A percentile compares a stretch with the other conserved stretches of the same genome.
Evolutionary conservation across 2,329 filamentous ascomycete genomes (phyloP).

Genomic region (Stemphylium vesicarium): DNA sequence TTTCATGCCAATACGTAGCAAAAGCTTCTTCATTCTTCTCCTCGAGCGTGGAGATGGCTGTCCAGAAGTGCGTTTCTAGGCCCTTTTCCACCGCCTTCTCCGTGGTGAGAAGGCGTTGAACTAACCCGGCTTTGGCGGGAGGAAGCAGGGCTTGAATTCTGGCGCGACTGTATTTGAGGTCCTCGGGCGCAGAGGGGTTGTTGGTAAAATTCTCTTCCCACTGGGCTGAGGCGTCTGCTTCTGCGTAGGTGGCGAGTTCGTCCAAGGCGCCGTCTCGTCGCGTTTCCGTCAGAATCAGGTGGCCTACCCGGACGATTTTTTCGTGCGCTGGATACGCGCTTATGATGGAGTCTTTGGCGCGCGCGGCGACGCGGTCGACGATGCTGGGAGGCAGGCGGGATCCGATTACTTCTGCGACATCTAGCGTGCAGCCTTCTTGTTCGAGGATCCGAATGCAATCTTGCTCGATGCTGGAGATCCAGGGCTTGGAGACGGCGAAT

Average conservation of each 20-base stretch:
- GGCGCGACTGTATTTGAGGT: constrained; percentile 32
- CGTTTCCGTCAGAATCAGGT: constrained; percentile 27
- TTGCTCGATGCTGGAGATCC: constrained; percentile 24
- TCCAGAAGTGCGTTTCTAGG: constrained; percentile 34
- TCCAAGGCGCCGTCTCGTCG: constrained; percentile 14
- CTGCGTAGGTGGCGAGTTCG: constrained; percentile 23
- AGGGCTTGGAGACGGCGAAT: constrained; percentile 34
- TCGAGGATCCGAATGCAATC: constrained; percentile 22
- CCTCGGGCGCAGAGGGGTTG: constrained; percentile 12
- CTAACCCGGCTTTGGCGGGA: constrained; percentile 2
- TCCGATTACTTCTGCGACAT: constrained; percentile 24
- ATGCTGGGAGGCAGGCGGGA: constrained; percentile 20
- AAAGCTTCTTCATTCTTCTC: constrained; percentile 38
- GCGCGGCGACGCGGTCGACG: constrained; percentile 9
- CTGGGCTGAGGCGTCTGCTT: constrained; percentile 27
- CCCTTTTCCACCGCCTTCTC: constrained; percentile 28
- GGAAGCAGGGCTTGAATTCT: constrained; percentile 21
- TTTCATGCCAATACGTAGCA: constrained; percentile 41
- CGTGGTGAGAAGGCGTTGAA: constrained; percentile 21
- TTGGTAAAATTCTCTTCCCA: constrained; percentile 31
- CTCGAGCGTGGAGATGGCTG: constrained; percentile 35
- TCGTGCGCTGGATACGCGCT: constrained; percentile 1
- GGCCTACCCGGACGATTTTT: constrained; percentile 17
- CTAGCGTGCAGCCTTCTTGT: constrained; percentile 21
- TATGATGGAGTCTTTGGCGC: constrained; percentile 21